Base-by-base conservation (phyloP, 257 asterid genomes). In the Petunia axillaris region DNA sequence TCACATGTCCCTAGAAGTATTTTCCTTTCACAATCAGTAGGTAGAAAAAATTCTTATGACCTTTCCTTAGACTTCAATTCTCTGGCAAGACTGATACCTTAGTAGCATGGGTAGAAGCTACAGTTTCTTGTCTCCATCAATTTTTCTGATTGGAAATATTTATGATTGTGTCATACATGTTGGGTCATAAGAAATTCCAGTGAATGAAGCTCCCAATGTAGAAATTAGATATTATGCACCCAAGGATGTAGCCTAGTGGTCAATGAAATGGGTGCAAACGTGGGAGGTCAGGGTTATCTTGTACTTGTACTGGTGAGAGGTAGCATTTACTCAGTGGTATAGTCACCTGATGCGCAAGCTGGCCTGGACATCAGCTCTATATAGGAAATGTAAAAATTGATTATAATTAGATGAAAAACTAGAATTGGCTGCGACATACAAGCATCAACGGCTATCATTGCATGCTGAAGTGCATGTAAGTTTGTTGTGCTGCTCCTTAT, bases 41-140 rank as follows among this genome's bases (percentile, higher is more conserved):
- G 76, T 70, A 70, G 76, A 46, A 46, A 44, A 70, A 70, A 46
- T 16, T 70, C 58, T 44, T 9, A 16, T 46, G 16, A 70, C 43
- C 41, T 70, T 70, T 46, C 4, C 43, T 16, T 36, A 5, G 76
- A 41, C 76, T 44, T 68, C 40, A 44, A 57, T 9, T 68, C 14
- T 68, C 58, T 16, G 0, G 41, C 15, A 70, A 68, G 2, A 53
- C 40, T 70, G 58, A 36, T 16, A 70, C 55, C 9, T 9, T 46
- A 46, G 58, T 46, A 46, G 41, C 57, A 16, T 70, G 46, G n/a
- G 25, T 25, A 44, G 16, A 46, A 46, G 59, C 59, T 70, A 70
- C 46, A 4, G 35, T 70, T 46, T 44, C 40, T 70, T 2, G 5
- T 9, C 59, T 70, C 59, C 76, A 70, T 10, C 25, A 25, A 25